These are phyloP conservation scores for Acacia confusa DNA, from an alignment of 306 rosid species.

Conservation along the genomic window DNA sequence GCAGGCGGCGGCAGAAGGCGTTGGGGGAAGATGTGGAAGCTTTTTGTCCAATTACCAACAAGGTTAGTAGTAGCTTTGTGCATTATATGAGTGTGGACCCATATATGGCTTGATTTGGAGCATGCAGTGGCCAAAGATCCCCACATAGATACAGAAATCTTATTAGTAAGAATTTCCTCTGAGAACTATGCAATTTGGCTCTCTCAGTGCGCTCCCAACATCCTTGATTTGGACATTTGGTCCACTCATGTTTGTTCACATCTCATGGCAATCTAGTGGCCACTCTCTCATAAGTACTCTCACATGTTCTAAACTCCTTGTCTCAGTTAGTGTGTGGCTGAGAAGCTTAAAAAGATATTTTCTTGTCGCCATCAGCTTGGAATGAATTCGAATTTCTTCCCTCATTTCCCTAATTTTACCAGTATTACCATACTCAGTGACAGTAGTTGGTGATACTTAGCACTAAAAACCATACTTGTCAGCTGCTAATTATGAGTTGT, in stretches of 20 bases:
- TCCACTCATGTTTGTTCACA: conserved; percentile 38
- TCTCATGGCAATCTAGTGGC: conserved; percentile 43
- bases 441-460: background rate
- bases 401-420: background rate
- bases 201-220: conserved; percentile 33
- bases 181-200: conserved; percentile 27
- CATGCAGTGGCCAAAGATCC: conserved; percentile 41
- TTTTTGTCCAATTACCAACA: conserved; percentile 55
- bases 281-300: conserved; percentile 30
- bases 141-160: conserved; percentile 42
- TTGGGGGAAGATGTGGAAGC: conserved; percentile 43
- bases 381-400: background rate
- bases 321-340: background rate
- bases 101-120: conserved; percentile 45
- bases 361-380: background rate
- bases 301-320: background rate
- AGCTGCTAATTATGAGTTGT: background rate
- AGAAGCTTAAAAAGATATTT: background rate
- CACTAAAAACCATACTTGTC: background rate
- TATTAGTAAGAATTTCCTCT: conserved; percentile 37
- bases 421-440: background rate
- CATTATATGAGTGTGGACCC: conserved; percentile 38
- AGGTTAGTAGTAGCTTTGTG: conserved; percentile 41
- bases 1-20: conserved; percentile 49
- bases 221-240: conserved; percentile 29